Evolutionary conservation across 768 basidiomycete species (phyloP), one percentile per base, ranked within the genome.

Genomic region (Zangia roseola): DNA sequence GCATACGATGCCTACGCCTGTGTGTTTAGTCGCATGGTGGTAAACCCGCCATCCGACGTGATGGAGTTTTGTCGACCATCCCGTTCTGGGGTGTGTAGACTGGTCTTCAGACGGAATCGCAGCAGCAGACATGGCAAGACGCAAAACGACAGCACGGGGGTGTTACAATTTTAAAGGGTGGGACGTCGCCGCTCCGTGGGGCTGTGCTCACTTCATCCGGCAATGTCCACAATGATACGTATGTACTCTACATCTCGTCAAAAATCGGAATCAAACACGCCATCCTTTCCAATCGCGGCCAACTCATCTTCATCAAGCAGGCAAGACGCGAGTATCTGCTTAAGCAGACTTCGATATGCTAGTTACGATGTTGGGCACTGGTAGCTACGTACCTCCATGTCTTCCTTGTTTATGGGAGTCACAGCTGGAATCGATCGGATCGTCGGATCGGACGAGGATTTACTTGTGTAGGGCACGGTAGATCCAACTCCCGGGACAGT

Each of bases 1-100:
- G 54, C 90, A 91, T 21, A 94, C 81, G 40, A 92, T 72, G n/a
- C 92, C 92, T 38, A 91, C 83, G 5, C 92, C 92, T 3, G 81
- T 79, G 63, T 90, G 88, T 57, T 74, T 82, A 47, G 71, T 75
- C 23, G 75, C 69, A 63, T 90, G 87, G 56, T 75, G 73, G 38
- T 71, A 60, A 20, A 77, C 53, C 10, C 60, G 61, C 52, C 52
- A 53, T 17, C 61, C 68, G n/a, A 63, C 59, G 38, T 41, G 46
- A 24, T 58, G 43, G 25, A 68, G 28, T 10, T 37, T 54, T 9
- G 50, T 36, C 33, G 54, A 50, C 66, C 68, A 68, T 23, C 37
- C 44, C 19, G 31, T 13, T n/a, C 40, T 40, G 23, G 30, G 28
- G 21, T 12, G 30, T 30, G 20, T 10, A n/a, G 45, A 12, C 45